Conservation (phyloP, 139 green algal species). For the Gonium pectorale region DNA sequence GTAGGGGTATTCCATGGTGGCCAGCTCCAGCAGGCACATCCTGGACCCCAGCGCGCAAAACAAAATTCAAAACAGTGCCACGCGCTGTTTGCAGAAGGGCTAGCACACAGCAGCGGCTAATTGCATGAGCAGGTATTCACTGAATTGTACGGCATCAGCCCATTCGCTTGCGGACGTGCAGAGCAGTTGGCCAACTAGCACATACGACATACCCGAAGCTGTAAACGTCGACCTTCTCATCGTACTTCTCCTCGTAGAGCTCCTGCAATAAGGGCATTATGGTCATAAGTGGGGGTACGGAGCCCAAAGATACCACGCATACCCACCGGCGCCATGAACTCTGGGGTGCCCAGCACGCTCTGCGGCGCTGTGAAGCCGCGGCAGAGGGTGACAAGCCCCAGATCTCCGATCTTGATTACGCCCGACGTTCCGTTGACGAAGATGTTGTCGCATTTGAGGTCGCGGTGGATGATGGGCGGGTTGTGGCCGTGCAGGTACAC, state of each 20-base stretch:
- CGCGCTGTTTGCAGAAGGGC: too few relatives aligned
- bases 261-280: constrained; percentile 62
- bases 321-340: constrained; percentile 49
- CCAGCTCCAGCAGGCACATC: constrained; percentile 99
- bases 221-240: constrained; percentile 98
- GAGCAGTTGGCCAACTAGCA: too few relatives aligned
- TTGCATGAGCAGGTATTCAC: too few relatives aligned
- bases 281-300: neutral
- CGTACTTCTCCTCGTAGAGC: constrained; percentile 99
- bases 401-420: constrained; percentile 98
- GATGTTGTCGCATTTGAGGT: constrained; percentile 96
- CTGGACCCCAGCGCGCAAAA: too few relatives aligned
- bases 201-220: constrained; percentile 28
- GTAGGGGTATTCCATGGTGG: constrained; percentile 98
- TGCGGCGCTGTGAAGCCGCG: constrained; percentile 89
- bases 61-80: too few relatives aligned
- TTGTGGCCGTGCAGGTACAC: constrained; percentile 96
- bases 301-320: neutral
- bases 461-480: constrained; percentile 91
- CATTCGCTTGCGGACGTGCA: too few relatives aligned
- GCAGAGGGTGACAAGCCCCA: constrained; percentile 96
- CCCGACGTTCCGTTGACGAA: constrained; percentile 96
- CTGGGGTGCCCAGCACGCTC: constrained; percentile 83
- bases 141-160: too few relatives aligned
- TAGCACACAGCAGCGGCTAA: too few relatives aligned